Base-by-base conservation (phyloP, 306 rosid genomes). In the Quercus berberidifolia region DNA sequence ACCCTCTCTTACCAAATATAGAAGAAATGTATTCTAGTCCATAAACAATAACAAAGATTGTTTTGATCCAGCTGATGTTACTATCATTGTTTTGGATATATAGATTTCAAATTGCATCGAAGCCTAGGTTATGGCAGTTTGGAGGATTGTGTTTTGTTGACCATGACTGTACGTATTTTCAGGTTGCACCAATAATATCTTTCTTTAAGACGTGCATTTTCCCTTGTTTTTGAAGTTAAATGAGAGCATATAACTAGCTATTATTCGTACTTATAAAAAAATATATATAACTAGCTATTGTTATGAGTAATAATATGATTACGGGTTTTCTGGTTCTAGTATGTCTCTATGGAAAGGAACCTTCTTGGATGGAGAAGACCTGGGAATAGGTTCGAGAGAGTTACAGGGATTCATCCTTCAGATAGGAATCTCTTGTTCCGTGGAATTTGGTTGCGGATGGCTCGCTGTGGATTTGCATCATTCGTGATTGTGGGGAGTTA, bases 361-460 rank as follows among this genome's bases (percentile, higher is more conserved):
- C 71, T 90, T 77, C 89, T 91, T 67, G 90, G 91, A 82, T 91
- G 94, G 97, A 86, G 75, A 83, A 83, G 25, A 70, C 87, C 90
- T 1, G 98, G 98, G 78, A 91, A 83, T 51, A 84, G 82, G 71
- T 92, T 94, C 69, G 92, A 92, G 88, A 87, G 91, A 84, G 18
- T 4, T 13, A 85, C 97, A 5, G 93, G 97, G 69, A 92, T 92
- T 76, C 97, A 92, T 80, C 98, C 97, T 20, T 80, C 91, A 21
- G 97, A 94, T 78, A 89, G 94, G 80, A 87, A 76, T 72, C 75
- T 91, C 82, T 80, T 94, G 81, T 89, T 75, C 80, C 92, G 84
- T 4, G 94, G 98, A 69, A 57, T 91, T 57, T 87, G 90, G 63
- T 80, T 82, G 79, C 91, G 97, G 83, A 87, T 94, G 92, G 89